phyloP scores from a whole-genome alignment of 805 yeast species.

The Zygosaccharomyces gambellarensis region DNA sequence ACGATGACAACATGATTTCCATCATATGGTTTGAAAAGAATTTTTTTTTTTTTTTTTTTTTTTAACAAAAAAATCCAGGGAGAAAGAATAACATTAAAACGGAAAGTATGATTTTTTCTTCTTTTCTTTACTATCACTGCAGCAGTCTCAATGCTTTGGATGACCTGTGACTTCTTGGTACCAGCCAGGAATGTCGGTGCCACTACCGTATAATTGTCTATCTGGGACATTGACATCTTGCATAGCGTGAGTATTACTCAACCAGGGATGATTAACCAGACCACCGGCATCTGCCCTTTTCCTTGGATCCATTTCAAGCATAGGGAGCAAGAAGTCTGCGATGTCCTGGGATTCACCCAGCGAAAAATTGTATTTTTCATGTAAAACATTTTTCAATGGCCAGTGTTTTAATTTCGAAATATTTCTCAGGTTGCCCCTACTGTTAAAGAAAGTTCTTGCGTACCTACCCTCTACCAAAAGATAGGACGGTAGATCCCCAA shows the following conservation, averaged over 20 bases:
- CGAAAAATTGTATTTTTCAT: slow-evolving; percentile 77
- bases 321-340: slow-evolving; percentile 73
- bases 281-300: slow-evolving; percentile 94
- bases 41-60: too few relatives aligned
- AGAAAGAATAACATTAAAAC: slow-evolving; percentile 1
- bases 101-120: not conserved
- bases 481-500: slow-evolving; percentile 62
- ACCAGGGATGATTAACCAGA: slow-evolving; percentile 83
- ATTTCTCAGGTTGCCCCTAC: slow-evolving; percentile 66
- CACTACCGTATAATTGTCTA: slow-evolving; percentile 72
- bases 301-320: slow-evolving; percentile 76
- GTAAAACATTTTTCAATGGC: slow-evolving; percentile 76
- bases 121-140: not conserved
- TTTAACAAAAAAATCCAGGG: too few relatives aligned
- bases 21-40: not conserved
- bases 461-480: slow-evolving; percentile 57
- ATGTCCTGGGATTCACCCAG: slow-evolving; percentile 66
- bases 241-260: slow-evolving; percentile 66
- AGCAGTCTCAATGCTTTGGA: slow-evolving; percentile 32
- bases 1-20: not conserved
- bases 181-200: slow-evolving; percentile 93
- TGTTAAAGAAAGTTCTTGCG: slow-evolving; percentile 58
- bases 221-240: slow-evolving; percentile 60
- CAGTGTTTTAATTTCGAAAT: slow-evolving; percentile 83
- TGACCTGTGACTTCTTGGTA: slow-evolving; percentile 52